Conservation (phyloP, 805 yeast genomes). For the Wickerhamiella vanderwaltii region DNA sequence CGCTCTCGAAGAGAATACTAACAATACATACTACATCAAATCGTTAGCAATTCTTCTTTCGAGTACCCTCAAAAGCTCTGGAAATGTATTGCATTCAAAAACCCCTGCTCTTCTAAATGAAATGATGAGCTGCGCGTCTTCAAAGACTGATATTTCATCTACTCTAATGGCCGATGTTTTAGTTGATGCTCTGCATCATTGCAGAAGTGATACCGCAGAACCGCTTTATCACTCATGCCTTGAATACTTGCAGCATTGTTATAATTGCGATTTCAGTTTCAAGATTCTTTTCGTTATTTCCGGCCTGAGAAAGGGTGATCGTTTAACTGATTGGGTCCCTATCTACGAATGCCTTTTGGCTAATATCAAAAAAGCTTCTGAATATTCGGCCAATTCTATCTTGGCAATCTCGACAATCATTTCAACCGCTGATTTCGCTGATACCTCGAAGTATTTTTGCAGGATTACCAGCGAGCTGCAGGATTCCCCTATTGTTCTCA, state of each 20-base stretch:
- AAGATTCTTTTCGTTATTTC: slow-evolving; percentile 22
- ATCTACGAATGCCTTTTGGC: slow-evolving; percentile 11
- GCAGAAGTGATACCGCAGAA: slow-evolving; percentile 23
- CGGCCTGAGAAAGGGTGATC: slow-evolving; percentile 30
- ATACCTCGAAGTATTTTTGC: slow-evolving; percentile 14
- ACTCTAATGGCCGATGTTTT: slow-evolving; percentile 18
- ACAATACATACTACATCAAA: slow-evolving; percentile 37
- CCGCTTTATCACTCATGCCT: slow-evolving; percentile 20
- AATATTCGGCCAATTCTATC: slow-evolving; percentile 10
- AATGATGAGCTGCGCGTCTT: slow-evolving; percentile 14
- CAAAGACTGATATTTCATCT: neutral
- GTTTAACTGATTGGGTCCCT: slow-evolving; percentile 27
- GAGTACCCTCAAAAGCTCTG: slow-evolving; percentile 63
- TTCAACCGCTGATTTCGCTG: slow-evolving; percentile 17
- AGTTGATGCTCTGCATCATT: slow-evolving; percentile 26
- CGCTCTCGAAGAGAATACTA: slow-evolving; percentile 27
- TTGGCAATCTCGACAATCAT: slow-evolving; percentile 15
- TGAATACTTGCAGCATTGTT: neutral
- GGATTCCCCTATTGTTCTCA: slow-evolving; percentile 14
- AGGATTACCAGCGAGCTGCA: slow-evolving; percentile 8
- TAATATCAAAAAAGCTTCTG: neutral
- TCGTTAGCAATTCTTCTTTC: slow-evolving; percentile 52
- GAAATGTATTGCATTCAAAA: slow-evolving; percentile 64
- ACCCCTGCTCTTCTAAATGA: slow-evolving; percentile 36
- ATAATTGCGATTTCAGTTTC: slow-evolving; percentile 8